phyloP scores from a whole-genome alignment of 257 asterid species.

The Nicotiana noctiflora region DNA sequence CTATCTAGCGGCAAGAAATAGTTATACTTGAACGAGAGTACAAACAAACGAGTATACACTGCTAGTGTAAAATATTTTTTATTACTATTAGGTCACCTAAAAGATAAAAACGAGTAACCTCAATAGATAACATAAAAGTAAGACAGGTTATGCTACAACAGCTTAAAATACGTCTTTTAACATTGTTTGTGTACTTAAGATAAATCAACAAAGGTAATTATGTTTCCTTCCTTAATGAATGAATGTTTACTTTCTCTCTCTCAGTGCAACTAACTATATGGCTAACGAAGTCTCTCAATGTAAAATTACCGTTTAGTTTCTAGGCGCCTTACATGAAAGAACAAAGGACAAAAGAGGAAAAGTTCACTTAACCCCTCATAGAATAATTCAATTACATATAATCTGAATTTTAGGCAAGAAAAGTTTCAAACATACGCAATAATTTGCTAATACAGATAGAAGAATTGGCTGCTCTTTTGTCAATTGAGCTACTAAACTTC shows the following conservation, averaged over 20 bases:
- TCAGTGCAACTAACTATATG: neutral
- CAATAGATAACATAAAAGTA: neutral
- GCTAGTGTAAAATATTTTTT: neutral
- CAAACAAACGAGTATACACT: neutral
- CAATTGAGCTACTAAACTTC: neutral
- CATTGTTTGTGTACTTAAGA: neutral
- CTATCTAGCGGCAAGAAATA: neutral
- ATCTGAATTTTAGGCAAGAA: neutral
- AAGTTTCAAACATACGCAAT: neutral
- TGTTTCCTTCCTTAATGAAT: neutral
- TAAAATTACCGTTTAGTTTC: too few species aligned
- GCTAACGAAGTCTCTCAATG: too few species aligned
- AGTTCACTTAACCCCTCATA: neutral
- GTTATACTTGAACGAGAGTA: neutral
- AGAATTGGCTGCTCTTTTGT: neutral
- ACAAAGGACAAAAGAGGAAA: neutral
- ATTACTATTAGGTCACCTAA: neutral
- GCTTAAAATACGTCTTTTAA: neutral
- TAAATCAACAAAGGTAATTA: neutral
- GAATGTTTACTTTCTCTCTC: neutral
- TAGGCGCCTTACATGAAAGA: neutral
- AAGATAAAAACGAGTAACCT: neutral
- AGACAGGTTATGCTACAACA: neutral
- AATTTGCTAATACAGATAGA: neutral
- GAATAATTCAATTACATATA: neutral